phyloP scores from a whole-genome alignment of 495 filamentous ascomycete genomes.

The Sabuloglossum arenarium region DNA sequence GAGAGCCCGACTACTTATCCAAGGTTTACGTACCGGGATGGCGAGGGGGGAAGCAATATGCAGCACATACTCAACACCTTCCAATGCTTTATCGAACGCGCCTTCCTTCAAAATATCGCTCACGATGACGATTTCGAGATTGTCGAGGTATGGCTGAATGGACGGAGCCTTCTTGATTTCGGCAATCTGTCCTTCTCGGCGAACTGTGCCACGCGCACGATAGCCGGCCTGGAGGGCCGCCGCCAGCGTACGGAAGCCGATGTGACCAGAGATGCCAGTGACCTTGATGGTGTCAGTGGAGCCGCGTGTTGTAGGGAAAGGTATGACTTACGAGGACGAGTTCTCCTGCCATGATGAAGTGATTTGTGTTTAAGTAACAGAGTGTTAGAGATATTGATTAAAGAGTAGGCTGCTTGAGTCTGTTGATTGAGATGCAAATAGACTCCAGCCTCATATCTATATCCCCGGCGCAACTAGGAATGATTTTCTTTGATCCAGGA shows the following conservation, averaged over 20 bases:
- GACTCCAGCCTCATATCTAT: too few species aligned
- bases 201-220: slow-evolving; percentile 20
- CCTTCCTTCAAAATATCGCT: slow-evolving; percentile 19
- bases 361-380: too few species aligned
- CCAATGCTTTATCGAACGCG: slow-evolving; percentile 17
- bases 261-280: slow-evolving; percentile 19
- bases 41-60: slow-evolving; percentile 20
- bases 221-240: slow-evolving; percentile 12
- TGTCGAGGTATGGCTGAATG: slow-evolving; percentile 2
- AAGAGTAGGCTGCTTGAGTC: too few species aligned
- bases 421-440: too few species aligned
- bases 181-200: slow-evolving; percentile 15
- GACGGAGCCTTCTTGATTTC: slow-evolving; percentile 15
- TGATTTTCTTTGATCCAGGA: too few species aligned
- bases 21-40: neutral
- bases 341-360: neutral
- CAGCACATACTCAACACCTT: slow-evolving; percentile 20
- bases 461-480: too few species aligned
- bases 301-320: neutral
- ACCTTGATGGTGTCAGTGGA: slow-evolving; percentile 4
- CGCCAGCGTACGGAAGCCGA: slow-evolving; percentile 17
- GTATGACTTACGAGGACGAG: neutral
- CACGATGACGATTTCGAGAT: slow-evolving; percentile 19
- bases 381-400: too few species aligned
- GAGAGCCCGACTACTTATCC: too few species aligned